Evolutionary conservation across 1,139 yeast species (phyloP).

Genomic region (Kodamaea plutei): DNA sequence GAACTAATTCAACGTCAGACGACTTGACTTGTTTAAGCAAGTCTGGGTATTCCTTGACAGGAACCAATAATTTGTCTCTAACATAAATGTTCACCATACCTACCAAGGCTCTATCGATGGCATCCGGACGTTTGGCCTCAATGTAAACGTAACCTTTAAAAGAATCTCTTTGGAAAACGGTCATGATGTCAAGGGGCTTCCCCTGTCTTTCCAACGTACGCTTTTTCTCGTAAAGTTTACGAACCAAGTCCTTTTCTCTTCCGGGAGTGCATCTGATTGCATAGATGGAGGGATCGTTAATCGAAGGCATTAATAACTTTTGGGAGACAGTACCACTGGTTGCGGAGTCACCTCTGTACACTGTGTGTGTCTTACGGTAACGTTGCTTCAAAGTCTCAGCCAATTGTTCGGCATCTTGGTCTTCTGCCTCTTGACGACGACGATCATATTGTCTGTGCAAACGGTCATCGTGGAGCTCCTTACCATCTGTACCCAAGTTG

Average conservation of each 20-base stretch:
- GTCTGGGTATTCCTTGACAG: conserved; percentile 94
- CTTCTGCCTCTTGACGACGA: conserved; percentile 82
- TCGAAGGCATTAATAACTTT: conserved; percentile 88
- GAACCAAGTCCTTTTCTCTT: conserved; percentile 85
- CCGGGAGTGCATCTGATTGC: conserved; percentile 94
- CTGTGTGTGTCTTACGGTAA: conserved; percentile 82
- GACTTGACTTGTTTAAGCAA: conserved; percentile 86
- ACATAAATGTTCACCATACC: conserved; percentile 86
- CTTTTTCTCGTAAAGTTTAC: conserved; percentile 78
- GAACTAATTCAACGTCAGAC: conserved; percentile 80
- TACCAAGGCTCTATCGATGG: conserved; percentile 79
- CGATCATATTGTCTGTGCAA: conserved; percentile 90
- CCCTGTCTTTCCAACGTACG: conserved; percentile 60
- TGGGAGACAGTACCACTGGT: conserved; percentile 84
- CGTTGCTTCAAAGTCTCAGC: conserved; percentile 92
- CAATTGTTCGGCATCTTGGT: conserved; percentile 90
- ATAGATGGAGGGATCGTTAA: conserved; percentile 94
- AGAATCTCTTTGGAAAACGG: conserved; percentile 94
- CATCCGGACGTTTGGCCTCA: conserved; percentile 92
- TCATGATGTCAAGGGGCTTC: conserved; percentile 66
- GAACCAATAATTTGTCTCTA: conserved; percentile 74
- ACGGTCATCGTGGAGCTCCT: conserved; percentile 55
- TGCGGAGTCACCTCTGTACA: conserved; percentile 79
- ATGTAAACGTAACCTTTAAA: conserved; percentile 88
- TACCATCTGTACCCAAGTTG: conserved; percentile 43